Percentiles rank a stretch among this genome's conserved stretches.
Conservation (phyloP, 768 basidiomycete genomes). For the Podaxis pistillaris region DNA sequence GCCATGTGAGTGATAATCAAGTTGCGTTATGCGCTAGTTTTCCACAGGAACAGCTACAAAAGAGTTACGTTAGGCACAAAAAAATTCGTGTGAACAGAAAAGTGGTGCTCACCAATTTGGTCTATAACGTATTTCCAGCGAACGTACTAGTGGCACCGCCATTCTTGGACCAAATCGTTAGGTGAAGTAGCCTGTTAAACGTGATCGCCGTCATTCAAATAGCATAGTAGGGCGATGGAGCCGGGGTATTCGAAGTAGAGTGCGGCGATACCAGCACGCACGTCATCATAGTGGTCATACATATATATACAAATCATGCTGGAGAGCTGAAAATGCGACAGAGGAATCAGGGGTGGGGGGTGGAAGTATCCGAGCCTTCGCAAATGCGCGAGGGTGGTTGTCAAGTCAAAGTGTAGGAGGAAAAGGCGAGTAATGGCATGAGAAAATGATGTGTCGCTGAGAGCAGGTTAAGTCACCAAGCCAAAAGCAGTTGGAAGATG, state of each 20-base stretch:
- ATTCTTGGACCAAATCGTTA: neutral
- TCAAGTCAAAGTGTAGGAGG: neutral
- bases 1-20: neutral
- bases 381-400: neutral
- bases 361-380: slow-evolving; percentile 5
- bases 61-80: neutral
- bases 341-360: neutral
- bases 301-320: slow-evolving; percentile 10
- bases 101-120: slow-evolving; percentile 4
- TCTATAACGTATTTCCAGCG: neutral
- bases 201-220: neutral
- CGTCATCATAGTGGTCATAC: neutral
- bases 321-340: neutral
- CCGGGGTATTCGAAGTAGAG: neutral
- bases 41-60: neutral
- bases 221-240: neutral
- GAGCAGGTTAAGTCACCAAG: slow-evolving; percentile 1
- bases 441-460: slow-evolving; percentile 1
- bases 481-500: slow-evolving; percentile 12
- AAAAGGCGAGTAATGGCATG: slow-evolving; percentile 6
- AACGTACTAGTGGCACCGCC: neutral
- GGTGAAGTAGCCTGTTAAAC: neutral
- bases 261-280: slow-evolving; percentile 2
- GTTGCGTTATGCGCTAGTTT: neutral
- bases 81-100: neutral